Conservation (phyloP, 371 early-diverging fungal species). For the Lichtheimia ornata region DNA sequence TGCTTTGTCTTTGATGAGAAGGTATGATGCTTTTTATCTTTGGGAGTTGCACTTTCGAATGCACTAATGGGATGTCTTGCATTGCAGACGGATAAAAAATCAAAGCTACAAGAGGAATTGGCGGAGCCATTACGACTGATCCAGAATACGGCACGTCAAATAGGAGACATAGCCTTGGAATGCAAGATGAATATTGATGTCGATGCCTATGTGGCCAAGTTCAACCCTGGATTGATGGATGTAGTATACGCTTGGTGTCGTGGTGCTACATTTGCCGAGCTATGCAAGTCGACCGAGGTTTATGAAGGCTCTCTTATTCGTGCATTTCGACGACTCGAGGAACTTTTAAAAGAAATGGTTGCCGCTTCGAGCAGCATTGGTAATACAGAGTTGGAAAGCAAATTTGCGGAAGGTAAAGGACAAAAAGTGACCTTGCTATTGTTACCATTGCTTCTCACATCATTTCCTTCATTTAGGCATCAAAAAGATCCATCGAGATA, state of each 20-base stretch:
- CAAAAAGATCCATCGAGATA: constrained; percentile 96
- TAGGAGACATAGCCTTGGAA: constrained; percentile 86
- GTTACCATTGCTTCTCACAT: background rate
- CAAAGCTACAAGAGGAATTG: constrained; percentile 73
- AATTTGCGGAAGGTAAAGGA: constrained; percentile 83
- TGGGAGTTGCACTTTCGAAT: no score
- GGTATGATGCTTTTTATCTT: constrained; percentile 18
- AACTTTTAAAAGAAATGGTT: constrained; percentile 94
- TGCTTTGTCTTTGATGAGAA: constrained; percentile 96
- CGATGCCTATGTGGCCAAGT: constrained; percentile 80
- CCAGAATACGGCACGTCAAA: constrained; percentile 86
- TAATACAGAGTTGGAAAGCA: constrained; percentile 94
- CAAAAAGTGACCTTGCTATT: no score
- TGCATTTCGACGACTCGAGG: constrained; percentile 94
- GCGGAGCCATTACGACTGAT: constrained; percentile 77
- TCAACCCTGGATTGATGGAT: constrained; percentile 95
- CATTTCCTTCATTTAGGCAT: constrained; percentile 46
- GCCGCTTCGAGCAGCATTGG: constrained; percentile 98
- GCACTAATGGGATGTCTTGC: no score
- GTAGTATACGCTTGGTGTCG: constrained; percentile 97
- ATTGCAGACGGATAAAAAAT: constrained; percentile 20
- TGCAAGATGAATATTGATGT: constrained; percentile 83
- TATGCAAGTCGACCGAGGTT: constrained; percentile 95
- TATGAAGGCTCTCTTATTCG: constrained; percentile 99
- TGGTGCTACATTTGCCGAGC: constrained; percentile 94